phyloP scores from a whole-genome alignment of 1,284 basidiomycete species.

The Hymenochaete sp. region DNA sequence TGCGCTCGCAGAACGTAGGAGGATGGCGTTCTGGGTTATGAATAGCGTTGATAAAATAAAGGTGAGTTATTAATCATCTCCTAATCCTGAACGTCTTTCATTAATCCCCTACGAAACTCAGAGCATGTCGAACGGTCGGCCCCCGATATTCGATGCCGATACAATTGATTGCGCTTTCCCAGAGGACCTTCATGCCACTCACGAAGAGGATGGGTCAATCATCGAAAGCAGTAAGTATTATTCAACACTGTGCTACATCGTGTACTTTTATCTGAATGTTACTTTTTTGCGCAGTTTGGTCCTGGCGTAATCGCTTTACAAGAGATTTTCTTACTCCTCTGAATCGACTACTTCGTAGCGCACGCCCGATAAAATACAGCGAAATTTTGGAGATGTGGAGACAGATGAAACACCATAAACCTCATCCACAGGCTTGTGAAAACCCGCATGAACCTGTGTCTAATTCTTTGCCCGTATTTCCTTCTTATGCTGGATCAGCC shows the following conservation, averaged over 20 bases:
- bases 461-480: too few species aligned
- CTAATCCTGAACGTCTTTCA: background rate
- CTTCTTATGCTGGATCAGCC: too few species aligned
- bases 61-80: background rate
- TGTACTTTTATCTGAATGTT: too few species aligned
- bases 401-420: too few species aligned
- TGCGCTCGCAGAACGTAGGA: constrained; percentile 7
- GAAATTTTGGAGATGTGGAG: too few species aligned
- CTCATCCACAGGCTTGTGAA: too few species aligned
- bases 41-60: constrained; percentile 3
- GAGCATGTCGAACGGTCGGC: constrained; percentile 11
- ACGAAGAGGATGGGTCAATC: constrained; percentile 3
- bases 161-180: constrained; percentile 13
- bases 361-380: too few species aligned
- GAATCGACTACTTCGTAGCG: too few species aligned
- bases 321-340: too few species aligned
- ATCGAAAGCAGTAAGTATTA: constrained; percentile 5
- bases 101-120: background rate
- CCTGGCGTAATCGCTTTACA: constrained; percentile 16
- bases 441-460: too few species aligned
- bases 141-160: constrained; percentile 1
- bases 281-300: constrained; percentile 9
- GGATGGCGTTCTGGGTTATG: constrained; percentile 13
- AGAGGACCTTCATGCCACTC: constrained; percentile 4
- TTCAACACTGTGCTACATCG: background rate